Base-by-base conservation (phyloP, 192 early-diverging fungal species). In the Linnemannia hyalina region DNA sequence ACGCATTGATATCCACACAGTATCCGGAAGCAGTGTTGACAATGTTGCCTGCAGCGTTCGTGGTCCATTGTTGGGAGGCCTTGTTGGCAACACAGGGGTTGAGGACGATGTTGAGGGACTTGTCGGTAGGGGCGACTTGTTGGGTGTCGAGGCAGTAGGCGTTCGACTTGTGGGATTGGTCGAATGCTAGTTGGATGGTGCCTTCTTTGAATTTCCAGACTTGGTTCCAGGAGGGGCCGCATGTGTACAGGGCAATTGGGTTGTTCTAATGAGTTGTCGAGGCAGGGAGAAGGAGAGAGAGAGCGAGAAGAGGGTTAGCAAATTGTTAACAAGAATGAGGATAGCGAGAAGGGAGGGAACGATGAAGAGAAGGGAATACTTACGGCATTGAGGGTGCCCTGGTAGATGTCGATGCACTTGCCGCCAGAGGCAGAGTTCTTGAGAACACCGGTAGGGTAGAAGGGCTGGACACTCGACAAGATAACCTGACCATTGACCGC, bases 391-490 rank as follows among this genome's bases (percentile, higher is more conserved):
- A 77, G 75, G 73, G 26, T 23, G 22, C 16, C 36, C 4, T 81
- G 36, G 32, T 32, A 47, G 29, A 81, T 86, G 15, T 86, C 83
- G 70, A 86, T 32, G 32, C 83, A 86, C 35, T 65, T 80, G 44
- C 79, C 83, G 29, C 54, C n/a, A 38, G 77, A 65, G 42, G 74
- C 78, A 18, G 13, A 32, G 42, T 73, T 86, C 63, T 77, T 80
- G 79, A 86, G 11, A 40, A 81, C 74, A 46, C 81, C 84, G 5
- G 84, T 86, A 1, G 84, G 84, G 71, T 81, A 86, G 35, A 70
- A 74, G 8, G 84, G 84, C 76, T 86, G 84, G 22, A 86, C 84
- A 55, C 84, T 86, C 16, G 84, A 79, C 35, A 81, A 72, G 72
- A 86, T 81, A 15, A 73, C 74, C 60, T 86, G 79, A 41, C 84